A percentile compares a stretch with the other conserved stretches of the same genome.
These are phyloP conservation scores for Scenedesmus sp. DNA, from an alignment of 163 green algal genomes.

Conservation along the genomic window DNA sequence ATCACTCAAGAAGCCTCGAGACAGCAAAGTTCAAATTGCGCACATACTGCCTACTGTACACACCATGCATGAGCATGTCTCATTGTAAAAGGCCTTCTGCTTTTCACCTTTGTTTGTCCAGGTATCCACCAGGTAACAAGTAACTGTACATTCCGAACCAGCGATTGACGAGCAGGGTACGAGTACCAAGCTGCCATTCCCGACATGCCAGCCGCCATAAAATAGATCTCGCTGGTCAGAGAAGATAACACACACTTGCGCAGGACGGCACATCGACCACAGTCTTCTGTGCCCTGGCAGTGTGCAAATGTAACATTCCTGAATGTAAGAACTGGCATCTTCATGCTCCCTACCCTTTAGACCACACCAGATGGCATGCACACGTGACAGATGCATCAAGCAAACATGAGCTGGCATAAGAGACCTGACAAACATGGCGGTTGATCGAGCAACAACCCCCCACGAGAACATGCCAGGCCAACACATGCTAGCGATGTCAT, in stretches of 20 bases:
- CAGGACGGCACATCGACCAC: background rate
- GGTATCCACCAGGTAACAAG: background rate
- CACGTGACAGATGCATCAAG: background rate
- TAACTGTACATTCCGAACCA: conserved; percentile 7
- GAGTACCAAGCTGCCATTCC: background rate
- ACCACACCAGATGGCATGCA: background rate
- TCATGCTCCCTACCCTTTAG: background rate
- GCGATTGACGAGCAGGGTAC: background rate
- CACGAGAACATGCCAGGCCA: background rate
- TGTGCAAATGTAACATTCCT: background rate
- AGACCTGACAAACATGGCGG: background rate
- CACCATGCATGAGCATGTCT: conserved; percentile 6
- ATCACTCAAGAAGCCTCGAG: background rate
- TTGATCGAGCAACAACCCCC: background rate
- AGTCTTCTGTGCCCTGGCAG: background rate
- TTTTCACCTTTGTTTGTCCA: background rate
- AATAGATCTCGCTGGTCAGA: background rate
- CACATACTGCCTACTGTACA: conserved; percentile 2
- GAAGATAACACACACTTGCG: background rate
- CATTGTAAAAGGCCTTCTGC: background rate
- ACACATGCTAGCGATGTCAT: background rate
- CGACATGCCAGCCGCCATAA: background rate
- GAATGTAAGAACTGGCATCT: background rate
- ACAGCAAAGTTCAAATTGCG: background rate
- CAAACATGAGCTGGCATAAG: background rate